These are phyloP conservation scores for Cladophialophora bantiana DNA, from an alignment of 2,329 filamentous ascomycete species.

Conservation along the genomic window DNA sequence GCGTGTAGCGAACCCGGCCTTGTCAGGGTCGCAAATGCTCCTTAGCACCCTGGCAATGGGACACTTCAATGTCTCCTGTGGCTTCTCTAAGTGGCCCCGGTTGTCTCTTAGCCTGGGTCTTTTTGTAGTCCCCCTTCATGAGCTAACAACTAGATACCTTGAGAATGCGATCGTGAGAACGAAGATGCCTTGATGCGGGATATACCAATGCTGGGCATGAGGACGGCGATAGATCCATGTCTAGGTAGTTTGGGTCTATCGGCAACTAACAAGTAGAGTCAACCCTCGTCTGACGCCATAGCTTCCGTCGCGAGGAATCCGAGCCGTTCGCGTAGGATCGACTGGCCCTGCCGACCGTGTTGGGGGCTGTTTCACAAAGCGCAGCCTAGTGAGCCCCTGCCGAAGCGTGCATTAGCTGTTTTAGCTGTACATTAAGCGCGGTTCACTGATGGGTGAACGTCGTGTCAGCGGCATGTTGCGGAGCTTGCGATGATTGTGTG, in stretches of 20 bases:
- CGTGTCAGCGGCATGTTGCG: background rate
- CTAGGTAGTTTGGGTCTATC: background rate
- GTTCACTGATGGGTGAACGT: background rate
- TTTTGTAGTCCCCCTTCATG: slow-evolving; percentile 5
- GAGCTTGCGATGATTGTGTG: background rate
- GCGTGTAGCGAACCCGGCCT: slow-evolving; percentile 11
- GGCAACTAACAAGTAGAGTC: background rate
- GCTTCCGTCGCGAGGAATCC: background rate
- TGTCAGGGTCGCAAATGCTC: slow-evolving; percentile 10
- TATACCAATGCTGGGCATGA: background rate
- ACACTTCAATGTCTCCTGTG: slow-evolving; percentile 12
- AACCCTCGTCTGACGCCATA: background rate
- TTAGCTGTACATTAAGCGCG: background rate
- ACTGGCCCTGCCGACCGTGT: background rate
- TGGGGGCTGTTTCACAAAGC: slow-evolving; percentile 6
- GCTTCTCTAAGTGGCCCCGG: slow-evolving; percentile 7
- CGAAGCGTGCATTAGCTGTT: slow-evolving; percentile 1
- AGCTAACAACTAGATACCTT: background rate
- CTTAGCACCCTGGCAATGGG: slow-evolving; percentile 2
- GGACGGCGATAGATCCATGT: background rate
- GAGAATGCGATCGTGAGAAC: background rate
- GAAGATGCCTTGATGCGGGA: background rate
- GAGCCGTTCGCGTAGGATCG: slow-evolving; percentile 4
- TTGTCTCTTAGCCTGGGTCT: background rate
- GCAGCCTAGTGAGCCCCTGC: background rate